Conservation (phyloP, 2,329 filamentous ascomycete species). For the Claviceps paspali region DNA sequence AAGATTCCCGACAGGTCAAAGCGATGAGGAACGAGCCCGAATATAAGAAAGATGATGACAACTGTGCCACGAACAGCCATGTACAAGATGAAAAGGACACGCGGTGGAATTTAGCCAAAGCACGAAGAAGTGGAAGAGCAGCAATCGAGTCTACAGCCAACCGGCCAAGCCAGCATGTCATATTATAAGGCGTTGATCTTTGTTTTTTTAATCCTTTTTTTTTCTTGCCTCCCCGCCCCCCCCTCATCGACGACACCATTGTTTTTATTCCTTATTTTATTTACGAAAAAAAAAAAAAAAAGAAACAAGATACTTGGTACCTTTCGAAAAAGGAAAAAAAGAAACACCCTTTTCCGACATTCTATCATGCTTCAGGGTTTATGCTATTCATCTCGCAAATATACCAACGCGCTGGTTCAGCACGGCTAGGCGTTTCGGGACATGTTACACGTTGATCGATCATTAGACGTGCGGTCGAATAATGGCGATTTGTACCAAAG, state of each 20-base stretch:
- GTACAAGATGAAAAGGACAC: constrained; percentile 1
- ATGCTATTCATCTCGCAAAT: no score
- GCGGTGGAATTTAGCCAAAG: background rate
- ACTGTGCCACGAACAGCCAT: background rate
- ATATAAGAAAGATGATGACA: background rate
- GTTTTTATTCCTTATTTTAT: background rate
- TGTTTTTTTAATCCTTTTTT: background rate
- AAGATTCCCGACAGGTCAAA: no score
- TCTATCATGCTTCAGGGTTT: background rate
- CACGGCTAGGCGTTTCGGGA: no score
- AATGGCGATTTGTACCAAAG: no score
- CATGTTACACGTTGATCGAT: no score
- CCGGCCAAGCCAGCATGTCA: constrained; percentile 1
- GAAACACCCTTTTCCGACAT: background rate
- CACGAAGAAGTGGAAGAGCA: background rate
- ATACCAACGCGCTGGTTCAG: no score
- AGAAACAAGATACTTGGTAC: no score
- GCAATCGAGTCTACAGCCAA: background rate
- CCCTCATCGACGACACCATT: background rate
- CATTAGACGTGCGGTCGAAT: no score
- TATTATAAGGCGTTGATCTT: constrained; percentile 1
- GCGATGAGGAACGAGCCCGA: background rate
- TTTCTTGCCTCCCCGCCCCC: no score
- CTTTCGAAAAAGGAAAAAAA: background rate
- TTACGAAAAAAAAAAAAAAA: background rate